Evolutionary conservation across 148 eudicot species (phyloP).

Genomic region (Rhododendron molle): DNA sequence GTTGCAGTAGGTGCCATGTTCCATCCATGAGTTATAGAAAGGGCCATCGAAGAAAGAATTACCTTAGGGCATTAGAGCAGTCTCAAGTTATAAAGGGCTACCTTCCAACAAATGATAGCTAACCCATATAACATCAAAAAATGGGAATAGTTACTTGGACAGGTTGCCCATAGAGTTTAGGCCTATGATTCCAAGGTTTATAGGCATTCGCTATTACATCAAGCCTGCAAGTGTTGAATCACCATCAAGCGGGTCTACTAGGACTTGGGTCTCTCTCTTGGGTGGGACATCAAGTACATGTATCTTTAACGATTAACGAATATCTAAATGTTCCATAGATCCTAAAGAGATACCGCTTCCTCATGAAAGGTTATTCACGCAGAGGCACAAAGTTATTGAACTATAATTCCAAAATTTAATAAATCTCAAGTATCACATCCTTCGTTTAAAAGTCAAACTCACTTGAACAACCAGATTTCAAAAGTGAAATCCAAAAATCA

Average conservation of each 20-base stretch:
- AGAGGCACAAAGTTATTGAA: not conserved
- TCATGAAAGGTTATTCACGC: not conserved
- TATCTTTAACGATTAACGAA: no score
- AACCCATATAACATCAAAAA: not conserved
- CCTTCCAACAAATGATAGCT: not conserved
- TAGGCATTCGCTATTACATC: not conserved
- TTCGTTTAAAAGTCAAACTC: not conserved
- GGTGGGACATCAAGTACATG: no score
- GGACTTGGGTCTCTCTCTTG: not conserved
- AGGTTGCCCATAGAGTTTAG: not conserved
- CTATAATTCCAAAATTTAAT: not conserved
- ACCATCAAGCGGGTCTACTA: not conserved
- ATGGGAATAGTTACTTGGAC: not conserved
- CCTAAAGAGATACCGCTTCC: not conserved
- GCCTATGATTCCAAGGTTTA: not conserved
- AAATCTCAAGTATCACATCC: not conserved
- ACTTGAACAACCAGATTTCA: not conserved
- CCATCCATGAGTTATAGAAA: not conserved
- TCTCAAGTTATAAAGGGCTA: not conserved
- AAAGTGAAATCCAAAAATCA: not conserved
- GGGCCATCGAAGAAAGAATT: not conserved
- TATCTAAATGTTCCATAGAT: no score
- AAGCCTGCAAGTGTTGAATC: not conserved
- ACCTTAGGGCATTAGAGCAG: not conserved
- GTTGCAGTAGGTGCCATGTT: not conserved